Evolutionary conservation across 2,329 filamentous ascomycete genomes (phyloP), one percentile per base, ranked within the genome.

Genomic region (Colletotrichum incanum): DNA sequence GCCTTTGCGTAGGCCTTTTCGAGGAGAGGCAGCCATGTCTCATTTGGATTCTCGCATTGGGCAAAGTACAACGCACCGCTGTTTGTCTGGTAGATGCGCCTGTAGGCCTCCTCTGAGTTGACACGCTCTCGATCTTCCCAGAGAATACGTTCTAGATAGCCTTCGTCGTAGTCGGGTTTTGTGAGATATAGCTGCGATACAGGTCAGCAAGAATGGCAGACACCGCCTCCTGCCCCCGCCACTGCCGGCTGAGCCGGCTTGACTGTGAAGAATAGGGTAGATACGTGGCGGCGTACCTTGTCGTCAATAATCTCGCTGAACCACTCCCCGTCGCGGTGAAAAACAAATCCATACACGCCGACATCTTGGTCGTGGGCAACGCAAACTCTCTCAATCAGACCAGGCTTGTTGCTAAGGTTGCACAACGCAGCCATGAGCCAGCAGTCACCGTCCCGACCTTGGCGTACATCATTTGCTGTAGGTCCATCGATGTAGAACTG

Each of bases 291-390:
- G 18, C 76, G 66, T 75, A 85, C 82, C 74, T 88, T 88, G 76
- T 90, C 88, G 66, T 89, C 88, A 50, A 89, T 87, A 75, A 89
- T 87, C 78, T 88, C 87, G 1, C 86, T 88, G 74, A 87, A 84
- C 87, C 93, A 96, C 79, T 93, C 93, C 26, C 93, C 93, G 76
- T 96, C 94, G 75, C 93, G 89, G 80, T 93, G 90, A 78, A 96
- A 96, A 14, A 96, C 93, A 75, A 96, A 96, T 1, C 94, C 94
- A 76, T 96, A 96, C 1, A 96, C 93, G 16, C 94, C 94, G 3
- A 95, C 90, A 41, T 89, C 86, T 78, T 93, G 89, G 75, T 96
- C 90, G 16, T 90, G 88, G 6, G 90, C 91, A 59, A 96, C 92
- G 75, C 93, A 96, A 11, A 95, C 85, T 65, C 85, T 88, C 79